Percentiles rank a stretch among this genome's conserved stretches.
phyloP scores from a whole-genome alignment of 257 asterid genomes.

The Nicotiana knightiana region DNA sequence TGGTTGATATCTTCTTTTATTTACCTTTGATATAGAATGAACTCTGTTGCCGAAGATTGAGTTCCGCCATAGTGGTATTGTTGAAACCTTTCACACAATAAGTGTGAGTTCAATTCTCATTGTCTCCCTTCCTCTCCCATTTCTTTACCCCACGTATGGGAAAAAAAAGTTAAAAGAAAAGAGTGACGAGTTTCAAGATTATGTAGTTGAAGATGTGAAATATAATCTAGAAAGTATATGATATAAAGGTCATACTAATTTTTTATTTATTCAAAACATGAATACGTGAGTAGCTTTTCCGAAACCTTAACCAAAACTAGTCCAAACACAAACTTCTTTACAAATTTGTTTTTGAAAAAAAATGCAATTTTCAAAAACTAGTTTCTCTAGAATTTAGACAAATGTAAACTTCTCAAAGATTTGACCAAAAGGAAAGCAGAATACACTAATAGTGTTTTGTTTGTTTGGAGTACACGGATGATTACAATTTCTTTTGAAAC shows the following conservation, averaged over 20 bases:
- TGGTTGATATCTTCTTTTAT: background rate
- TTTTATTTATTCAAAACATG: too few relatives aligned
- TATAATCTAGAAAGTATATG: background rate
- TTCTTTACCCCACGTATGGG: background rate
- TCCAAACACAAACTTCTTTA: background rate
- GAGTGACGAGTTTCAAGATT: too few relatives aligned
- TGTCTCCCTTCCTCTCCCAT: background rate
- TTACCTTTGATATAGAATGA: background rate
- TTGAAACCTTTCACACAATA: background rate
- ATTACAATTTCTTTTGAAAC: too few relatives aligned
- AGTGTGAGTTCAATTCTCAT: background rate
- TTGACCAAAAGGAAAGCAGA: too few relatives aligned
- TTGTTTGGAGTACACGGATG: background rate
- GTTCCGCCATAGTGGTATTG: background rate
- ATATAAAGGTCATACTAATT: background rate
- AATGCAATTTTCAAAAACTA: background rate
- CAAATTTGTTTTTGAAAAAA: background rate
- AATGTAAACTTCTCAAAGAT: too few relatives aligned
- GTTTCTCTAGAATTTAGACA: background rate
- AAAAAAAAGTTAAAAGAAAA: too few relatives aligned
- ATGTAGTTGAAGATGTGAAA: background rate
- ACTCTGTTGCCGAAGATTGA: background rate
- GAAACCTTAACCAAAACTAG: background rate
- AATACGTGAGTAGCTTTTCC: background rate
- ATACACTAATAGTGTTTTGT: too few relatives aligned